Base-by-base conservation (phyloP, 2,329 filamentous ascomycete genomes). In the Venturia pyrina region DNA sequence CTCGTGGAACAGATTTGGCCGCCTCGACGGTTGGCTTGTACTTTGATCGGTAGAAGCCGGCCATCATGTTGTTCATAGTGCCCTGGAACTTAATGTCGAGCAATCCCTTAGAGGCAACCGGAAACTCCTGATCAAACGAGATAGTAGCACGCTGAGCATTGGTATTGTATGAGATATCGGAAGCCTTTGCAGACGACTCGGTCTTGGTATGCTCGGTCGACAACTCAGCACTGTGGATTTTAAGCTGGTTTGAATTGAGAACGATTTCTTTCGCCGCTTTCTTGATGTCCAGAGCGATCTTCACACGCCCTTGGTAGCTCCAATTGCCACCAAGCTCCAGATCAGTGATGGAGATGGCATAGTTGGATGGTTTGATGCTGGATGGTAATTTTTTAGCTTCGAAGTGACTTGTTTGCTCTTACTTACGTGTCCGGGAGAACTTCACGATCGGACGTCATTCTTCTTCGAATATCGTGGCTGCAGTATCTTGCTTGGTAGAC, bases 11-110 rank as follows among this genome's bases (percentile, higher is more conserved):
- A 15, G 90, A 92, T 53, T 87, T 80, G 61, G 89, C 84, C 7
- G 92, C 85, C 43, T 89, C 81, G 48, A 84, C 86, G 65, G 84
- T 79, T 21, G 93, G 91, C 81, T 91, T 96, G 79, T 99, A 99
- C 80, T 95, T 92, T 73, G 90, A 93, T 70, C 92, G 87, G 78
- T 95, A 96, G 82, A 96, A 96, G 50, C 93, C 92, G 67, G 90
- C 89, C 91, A 96, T 96, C 69, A 76, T 70, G 74, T 91, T 90
- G 81, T 96, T 96, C 77, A 96, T 89, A 67, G 83, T 87, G 67
- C 91, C 93, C 71, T 89, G 83, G 73, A 95, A 96, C 24, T 86
- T 82, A 73, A 96, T 85, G 60, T 83, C 80, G 53, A 96, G 77
- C 5, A 81, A 75, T 32, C 88, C 87, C 74, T 89, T 86, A 67